phyloP scores from a whole-genome alignment of 2,329 filamentous ascomycete species.

The Cordyceps pruinosa region DNA sequence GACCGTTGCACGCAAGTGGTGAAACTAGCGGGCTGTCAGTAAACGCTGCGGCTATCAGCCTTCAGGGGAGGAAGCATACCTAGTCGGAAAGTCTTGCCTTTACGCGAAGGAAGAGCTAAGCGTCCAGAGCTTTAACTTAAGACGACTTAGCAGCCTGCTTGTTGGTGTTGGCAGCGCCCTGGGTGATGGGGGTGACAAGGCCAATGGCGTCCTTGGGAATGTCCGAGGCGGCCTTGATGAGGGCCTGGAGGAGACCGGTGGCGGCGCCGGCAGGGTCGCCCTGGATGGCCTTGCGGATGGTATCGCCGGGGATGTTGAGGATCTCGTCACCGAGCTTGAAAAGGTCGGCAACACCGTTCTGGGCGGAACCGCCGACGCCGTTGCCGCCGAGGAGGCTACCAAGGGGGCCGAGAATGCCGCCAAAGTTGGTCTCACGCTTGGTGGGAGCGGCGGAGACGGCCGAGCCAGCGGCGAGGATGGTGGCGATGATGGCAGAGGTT shows the following conservation, averaged over 20 bases:
- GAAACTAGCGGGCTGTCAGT: neutral
- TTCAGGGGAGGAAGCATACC: neutral
- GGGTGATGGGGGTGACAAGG: neutral
- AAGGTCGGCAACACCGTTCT: conserved; percentile 11
- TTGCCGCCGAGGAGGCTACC: conserved; percentile 13
- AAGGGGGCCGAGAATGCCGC: conserved; percentile 9
- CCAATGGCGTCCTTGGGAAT: conserved; percentile 6
- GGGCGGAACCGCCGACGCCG: conserved; percentile 2
- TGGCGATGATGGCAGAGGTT: neutral
- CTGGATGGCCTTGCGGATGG: neutral
- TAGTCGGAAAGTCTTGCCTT: neutral
- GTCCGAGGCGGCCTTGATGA: conserved; percentile 3
- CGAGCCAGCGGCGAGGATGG: conserved; percentile 1
- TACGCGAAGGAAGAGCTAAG: neutral
- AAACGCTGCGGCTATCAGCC: neutral
- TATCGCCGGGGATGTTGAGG: conserved; percentile 16
- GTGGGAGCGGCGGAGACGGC: conserved; percentile 1
- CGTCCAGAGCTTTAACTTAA: neutral
- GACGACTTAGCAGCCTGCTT: neutral
- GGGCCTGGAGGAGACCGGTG: neutral
- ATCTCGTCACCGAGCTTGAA: conserved; percentile 15
- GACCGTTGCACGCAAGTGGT: neutral
- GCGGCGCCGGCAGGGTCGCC: conserved; percentile 8
- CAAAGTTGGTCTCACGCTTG: conserved; percentile 12
- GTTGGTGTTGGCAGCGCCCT: too few relatives aligned